Percentiles rank a stretch among this genome's conserved stretches.
phyloP scores from a whole-genome alignment of 768 basidiomycete genomes.

The Mycena amicta region DNA sequence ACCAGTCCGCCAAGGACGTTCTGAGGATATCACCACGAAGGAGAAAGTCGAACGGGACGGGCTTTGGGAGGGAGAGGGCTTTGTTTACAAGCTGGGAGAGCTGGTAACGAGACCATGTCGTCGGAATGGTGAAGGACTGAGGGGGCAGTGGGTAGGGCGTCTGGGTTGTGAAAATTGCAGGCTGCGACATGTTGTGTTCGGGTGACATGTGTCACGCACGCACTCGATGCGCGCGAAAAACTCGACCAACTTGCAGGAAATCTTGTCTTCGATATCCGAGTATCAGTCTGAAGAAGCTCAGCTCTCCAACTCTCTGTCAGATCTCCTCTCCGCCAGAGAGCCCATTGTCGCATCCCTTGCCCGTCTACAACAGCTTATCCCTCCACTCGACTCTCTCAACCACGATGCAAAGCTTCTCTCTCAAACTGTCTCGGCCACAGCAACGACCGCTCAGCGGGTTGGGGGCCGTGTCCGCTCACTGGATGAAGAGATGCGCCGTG shows the following conservation, averaged over 20 bases:
- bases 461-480: conserved; percentile 88
- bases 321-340: conserved; percentile 67
- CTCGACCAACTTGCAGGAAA: conserved; percentile 69
- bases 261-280: conserved; percentile 72
- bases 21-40: conserved; percentile 81
- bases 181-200: conserved; percentile 42
- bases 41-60: conserved; percentile 93
- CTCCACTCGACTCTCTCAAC: conserved; percentile 64
- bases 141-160: conserved; percentile 75
- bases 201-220: conserved; percentile 4
- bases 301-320: conserved; percentile 71
- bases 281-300: conserved; percentile 79
- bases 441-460: conserved; percentile 81
- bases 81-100: conserved; percentile 97
- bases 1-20: conserved; percentile 74
- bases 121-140: conserved; percentile 92
- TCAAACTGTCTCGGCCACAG: conserved; percentile 67
- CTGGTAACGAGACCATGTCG: conserved; percentile 91
- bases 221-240: conserved; percentile 34
- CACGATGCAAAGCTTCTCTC: conserved; percentile 57
- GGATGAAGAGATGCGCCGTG: conserved; percentile 91
- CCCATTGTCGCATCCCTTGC: conserved; percentile 65
- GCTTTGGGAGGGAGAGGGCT: conserved; percentile 70
- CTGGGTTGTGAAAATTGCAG: conserved; percentile 74
- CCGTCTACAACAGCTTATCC: conserved; percentile 61